These are phyloP conservation scores for Aquilaria agallochum DNA, from an alignment of 441 rosid genomes.

Conservation along the genomic window DNA sequence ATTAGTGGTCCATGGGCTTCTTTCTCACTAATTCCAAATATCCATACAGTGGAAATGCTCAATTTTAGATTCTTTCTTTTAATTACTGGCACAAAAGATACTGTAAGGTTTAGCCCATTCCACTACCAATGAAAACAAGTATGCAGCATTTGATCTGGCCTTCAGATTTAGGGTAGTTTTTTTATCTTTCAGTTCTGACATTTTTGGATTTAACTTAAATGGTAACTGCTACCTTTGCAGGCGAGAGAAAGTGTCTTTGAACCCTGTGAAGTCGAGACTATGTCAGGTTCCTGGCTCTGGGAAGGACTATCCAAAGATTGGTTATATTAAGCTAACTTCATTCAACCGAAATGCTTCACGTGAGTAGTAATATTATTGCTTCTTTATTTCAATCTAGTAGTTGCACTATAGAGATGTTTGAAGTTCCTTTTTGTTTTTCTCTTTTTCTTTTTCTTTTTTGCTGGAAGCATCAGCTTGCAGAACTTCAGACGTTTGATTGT, in stretches of 20 bases:
- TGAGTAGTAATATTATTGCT: conserved; percentile 23
- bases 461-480: no score
- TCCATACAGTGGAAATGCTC: no score
- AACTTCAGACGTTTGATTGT: no score
- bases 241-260: conserved; percentile 74
- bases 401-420: background rate
- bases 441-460: no score
- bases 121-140: no score
- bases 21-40: no score
- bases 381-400: background rate
- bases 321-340: conserved; percentile 82
- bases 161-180: background rate
- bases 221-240: conserved; percentile 33
- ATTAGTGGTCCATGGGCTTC: no score
- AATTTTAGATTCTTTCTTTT: no score
- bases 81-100: no score
- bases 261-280: conserved; percentile 89
- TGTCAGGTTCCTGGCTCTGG: conserved; percentile 75
- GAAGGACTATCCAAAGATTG: conserved; percentile 64
- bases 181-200: background rate
- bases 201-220: background rate
- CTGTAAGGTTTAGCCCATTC: no score
- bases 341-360: conserved; percentile 94
- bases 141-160: no score
- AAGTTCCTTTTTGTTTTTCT: no score